phyloP scores from a whole-genome alignment of 306 rosid genomes.

The Rubus idaeus region DNA sequence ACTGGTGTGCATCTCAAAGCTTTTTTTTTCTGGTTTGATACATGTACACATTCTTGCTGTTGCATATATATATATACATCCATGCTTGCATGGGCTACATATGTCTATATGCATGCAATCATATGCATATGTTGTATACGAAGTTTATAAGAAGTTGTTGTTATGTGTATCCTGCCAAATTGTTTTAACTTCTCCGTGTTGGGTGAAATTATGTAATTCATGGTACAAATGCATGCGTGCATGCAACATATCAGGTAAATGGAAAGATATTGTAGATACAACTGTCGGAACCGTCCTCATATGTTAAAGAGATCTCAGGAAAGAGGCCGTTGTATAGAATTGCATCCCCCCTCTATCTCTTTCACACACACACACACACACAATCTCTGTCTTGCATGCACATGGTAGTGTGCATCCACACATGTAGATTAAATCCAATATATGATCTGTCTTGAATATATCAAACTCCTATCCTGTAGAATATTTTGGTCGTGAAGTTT shows the following conservation, averaged over 20 bases:
- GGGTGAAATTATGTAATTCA: neutral
- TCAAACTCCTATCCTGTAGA: neutral
- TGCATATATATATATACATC: conserved; percentile 4
- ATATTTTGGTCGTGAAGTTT: neutral
- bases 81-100: neutral
- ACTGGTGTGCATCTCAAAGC: conserved; percentile 49
- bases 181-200: neutral
- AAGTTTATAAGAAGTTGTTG: neutral
- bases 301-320: neutral
- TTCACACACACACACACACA: neutral
- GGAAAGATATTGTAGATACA: neutral
- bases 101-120: neutral
- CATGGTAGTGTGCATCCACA: neutral
- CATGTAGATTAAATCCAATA: too few relatives aligned
- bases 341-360: neutral
- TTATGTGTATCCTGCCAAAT: neutral
- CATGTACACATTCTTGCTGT: neutral
- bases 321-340: neutral
- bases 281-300: neutral
- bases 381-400: neutral
- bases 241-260: neutral
- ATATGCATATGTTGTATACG: neutral
- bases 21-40: conserved; percentile 18
- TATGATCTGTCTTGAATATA: neutral
- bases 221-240: neutral